These are phyloP conservation scores for Coemansia sp. DNA, from an alignment of 192 early-diverging fungal species.

Conservation along the genomic window DNA sequence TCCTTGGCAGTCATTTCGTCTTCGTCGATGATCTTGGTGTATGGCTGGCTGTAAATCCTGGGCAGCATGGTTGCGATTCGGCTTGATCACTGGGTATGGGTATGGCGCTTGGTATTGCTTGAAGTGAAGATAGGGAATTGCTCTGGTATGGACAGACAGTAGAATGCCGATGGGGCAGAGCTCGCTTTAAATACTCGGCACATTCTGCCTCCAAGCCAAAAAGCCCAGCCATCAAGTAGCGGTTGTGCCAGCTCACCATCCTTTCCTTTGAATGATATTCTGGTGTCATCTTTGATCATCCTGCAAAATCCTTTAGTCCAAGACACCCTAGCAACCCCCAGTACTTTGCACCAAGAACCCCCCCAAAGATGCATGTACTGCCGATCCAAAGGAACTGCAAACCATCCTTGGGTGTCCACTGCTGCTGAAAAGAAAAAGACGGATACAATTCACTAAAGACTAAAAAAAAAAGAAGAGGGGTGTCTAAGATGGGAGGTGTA, in stretches of 20 bases:
- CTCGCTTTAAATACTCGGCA: neutral
- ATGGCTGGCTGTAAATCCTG: neutral
- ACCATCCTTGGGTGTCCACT: neutral
- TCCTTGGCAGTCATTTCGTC: conserved; percentile 7
- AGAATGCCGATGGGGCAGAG: neutral
- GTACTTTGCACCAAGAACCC: neutral
- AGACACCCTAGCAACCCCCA: neutral
- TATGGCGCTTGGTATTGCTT: neutral
- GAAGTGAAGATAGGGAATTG: neutral
- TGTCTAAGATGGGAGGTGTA: neutral
- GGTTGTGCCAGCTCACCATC: neutral
- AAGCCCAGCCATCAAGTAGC: neutral
- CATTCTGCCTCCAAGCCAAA: neutral
- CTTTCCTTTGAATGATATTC: neutral
- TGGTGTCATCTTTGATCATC: neutral
- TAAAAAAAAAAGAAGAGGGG: neutral
- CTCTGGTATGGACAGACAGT: neutral
- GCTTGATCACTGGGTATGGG: neutral
- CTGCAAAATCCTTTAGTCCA: neutral
- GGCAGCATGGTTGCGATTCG: neutral
- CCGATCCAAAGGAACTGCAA: neutral
- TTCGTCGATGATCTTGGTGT: neutral
- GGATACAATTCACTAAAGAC: conserved; percentile 3
- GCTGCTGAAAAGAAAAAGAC: neutral
- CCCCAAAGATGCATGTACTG: neutral